A percentile compares a stretch with the other conserved stretches of the same genome.
Conservation (phyloP, 257 asterid genomes). For the Solanum bulbocastanum region DNA sequence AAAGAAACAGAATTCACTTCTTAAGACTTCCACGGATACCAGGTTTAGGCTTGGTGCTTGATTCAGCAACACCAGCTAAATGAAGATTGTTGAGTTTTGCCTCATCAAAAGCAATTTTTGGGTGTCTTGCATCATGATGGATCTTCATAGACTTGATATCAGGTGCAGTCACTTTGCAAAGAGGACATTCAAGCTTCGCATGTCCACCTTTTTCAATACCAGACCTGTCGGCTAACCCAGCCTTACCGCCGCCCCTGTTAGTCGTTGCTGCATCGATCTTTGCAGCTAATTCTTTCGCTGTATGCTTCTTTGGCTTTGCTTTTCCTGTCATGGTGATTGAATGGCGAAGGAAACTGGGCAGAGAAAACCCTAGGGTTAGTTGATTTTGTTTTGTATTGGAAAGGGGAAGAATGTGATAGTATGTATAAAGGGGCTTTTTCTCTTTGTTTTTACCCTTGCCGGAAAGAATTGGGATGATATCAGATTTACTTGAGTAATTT, state of each 20-base stretch:
- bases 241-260: constrained; percentile 86
- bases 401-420: neutral
- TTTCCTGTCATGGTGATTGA: constrained; percentile 62
- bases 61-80: constrained; percentile 5
- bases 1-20: constrained; percentile 24
- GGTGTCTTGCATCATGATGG: constrained; percentile 83
- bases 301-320: constrained; percentile 93
- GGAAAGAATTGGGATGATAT: neutral
- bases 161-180: constrained; percentile 72
- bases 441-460: neutral
- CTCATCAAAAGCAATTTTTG: constrained; percentile 74
- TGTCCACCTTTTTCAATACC: constrained; percentile 78
- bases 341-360: neutral
- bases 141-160: constrained; percentile 83
- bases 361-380: neutral
- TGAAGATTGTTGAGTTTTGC: constrained; percentile 59
- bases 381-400: neutral
- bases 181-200: constrained; percentile 84
- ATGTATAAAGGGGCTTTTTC: neutral
- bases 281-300: constrained; percentile 72
- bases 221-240: constrained; percentile 60
- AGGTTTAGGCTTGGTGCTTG: constrained; percentile 54
- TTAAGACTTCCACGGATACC: constrained; percentile 81
- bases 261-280: constrained; percentile 75
- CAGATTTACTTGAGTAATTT: neutral